Evolutionary conservation across 805 yeast species (phyloP).

Genomic region (Kodamaea jinghongensis): DNA sequence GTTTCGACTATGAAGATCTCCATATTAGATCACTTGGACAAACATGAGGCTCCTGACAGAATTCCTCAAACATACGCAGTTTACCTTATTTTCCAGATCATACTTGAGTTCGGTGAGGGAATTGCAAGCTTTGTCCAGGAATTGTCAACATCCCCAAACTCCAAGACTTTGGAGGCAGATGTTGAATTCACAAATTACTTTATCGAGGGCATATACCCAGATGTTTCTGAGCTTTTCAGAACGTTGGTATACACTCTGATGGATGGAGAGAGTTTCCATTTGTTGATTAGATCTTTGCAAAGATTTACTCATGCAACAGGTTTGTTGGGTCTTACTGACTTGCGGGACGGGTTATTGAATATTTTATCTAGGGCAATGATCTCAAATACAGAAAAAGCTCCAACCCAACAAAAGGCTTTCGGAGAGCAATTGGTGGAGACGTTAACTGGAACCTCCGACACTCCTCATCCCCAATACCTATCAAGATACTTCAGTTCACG

Average conservation of each 20-base stretch:
- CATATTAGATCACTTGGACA: constrained; percentile 76
- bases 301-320: constrained; percentile 83
- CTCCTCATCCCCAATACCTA: constrained; percentile 1
- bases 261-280: constrained; percentile 69
- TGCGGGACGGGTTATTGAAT: constrained; percentile 51
- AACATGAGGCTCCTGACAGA: constrained; percentile 67
- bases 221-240: constrained; percentile 25
- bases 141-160: constrained; percentile 29
- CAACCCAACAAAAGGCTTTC: constrained; percentile 34
- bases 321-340: constrained; percentile 51
- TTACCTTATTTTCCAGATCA: constrained; percentile 52
- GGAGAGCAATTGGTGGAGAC: constrained; percentile 54
- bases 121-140: constrained; percentile 52
- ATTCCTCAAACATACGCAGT: constrained; percentile 58
- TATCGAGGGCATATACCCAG: constrained; percentile 27
- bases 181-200: constrained; percentile 36
- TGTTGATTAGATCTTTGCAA: constrained; percentile 69
- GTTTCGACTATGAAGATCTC: constrained; percentile 50
- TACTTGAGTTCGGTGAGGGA: constrained; percentile 64
- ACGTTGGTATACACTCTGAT: constrained; percentile 59
- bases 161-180: constrained; percentile 27
- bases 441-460: constrained; percentile 7
- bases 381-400: constrained; percentile 10
- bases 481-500: constrained; percentile 57
- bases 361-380: constrained; percentile 28